phyloP scores from a whole-genome alignment of 768 basidiomycete species.

The Lentinula raphanica region DNA sequence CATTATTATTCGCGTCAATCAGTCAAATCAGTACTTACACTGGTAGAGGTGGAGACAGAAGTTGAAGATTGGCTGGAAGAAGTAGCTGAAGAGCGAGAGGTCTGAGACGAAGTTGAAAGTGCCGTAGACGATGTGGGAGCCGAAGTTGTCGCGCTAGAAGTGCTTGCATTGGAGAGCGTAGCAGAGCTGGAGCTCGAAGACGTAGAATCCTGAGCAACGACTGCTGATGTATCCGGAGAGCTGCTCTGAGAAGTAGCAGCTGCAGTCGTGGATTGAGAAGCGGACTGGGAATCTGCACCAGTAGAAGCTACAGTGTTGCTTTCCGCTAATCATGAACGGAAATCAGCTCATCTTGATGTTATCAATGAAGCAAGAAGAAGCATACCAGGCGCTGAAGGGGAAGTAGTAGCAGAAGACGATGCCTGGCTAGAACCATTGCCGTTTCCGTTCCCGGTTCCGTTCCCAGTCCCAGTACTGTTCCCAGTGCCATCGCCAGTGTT shows the following conservation, averaged over 20 bases:
- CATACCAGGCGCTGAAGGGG: not conserved
- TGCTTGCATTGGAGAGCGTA: not conserved
- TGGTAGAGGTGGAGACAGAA: constrained; percentile 1
- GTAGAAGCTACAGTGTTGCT: not conserved
- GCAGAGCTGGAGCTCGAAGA: not conserved
- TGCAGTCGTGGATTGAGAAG: not conserved
- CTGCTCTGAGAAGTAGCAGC: not conserved
- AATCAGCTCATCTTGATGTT: not conserved
- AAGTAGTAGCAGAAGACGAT: not conserved
- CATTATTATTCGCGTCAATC: not conserved
- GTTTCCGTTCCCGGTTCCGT: not conserved
- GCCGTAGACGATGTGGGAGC: not conserved
- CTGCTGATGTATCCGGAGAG: not conserved
- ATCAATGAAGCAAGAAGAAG: not conserved
- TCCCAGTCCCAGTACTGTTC: not conserved
- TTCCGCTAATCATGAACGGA: not conserved
- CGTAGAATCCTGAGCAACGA: not conserved
- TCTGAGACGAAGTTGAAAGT: not conserved
- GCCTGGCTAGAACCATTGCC: not conserved
- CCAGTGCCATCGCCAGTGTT: not conserved
- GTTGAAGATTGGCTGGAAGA: not conserved
- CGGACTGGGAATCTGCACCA: not conserved
- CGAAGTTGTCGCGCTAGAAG: not conserved
- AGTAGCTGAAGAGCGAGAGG: not conserved
- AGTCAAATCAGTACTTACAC: not conserved